Base-by-base conservation (phyloP, 163 green algal species). In the Chlamydomonas reinhardtii region DNA sequence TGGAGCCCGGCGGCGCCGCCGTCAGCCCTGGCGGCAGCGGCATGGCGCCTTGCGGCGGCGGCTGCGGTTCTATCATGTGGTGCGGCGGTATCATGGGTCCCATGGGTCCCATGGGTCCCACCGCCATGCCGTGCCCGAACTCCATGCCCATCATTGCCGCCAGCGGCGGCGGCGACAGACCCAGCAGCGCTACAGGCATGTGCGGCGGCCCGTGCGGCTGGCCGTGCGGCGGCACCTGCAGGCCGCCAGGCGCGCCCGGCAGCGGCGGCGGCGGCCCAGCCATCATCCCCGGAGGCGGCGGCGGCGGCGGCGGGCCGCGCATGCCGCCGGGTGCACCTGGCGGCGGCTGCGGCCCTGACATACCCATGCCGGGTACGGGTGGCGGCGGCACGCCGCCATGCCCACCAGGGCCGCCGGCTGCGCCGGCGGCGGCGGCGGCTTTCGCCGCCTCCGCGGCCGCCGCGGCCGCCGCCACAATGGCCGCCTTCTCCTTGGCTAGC, bases 401-500 rank as follows among this genome's bases (percentile, higher is more conserved):
- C 29, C 64, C 76, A 6, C n/a, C 39, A 1, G 32, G 54, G 37
- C 64, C 76, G 17, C n/a, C 62, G 62, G 5, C 62, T 11, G 64
- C 37, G 62, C 43, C 64, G 66, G 35, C 61, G 5, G 62, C 17
- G 12, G 62, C 35, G 25, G 76, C 27, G 4, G 68, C 24, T 29
- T 27, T 34, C 20, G 20, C 74, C 39, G 76, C 61, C 61, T 29
- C 61, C 19, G 61, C 61, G 3, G 25, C 27, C 56, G 59, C 61
- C 19, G 61, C 61, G 3, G 25, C 27, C 56, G 59, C 32, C 62
- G 61, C 32, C 35, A 32, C 77, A 11, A 85, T 22, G 4, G 31
- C 79, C 16, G 68, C 69, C 17, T 68, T 68, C 34, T 88, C 73
- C n/a, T 73, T 11, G 0, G 82, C 82, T 3, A 82, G 66, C 27